phyloP scores from a whole-genome alignment of 2,329 filamentous ascomycete species.

The Rhynchosporium secalis region DNA sequence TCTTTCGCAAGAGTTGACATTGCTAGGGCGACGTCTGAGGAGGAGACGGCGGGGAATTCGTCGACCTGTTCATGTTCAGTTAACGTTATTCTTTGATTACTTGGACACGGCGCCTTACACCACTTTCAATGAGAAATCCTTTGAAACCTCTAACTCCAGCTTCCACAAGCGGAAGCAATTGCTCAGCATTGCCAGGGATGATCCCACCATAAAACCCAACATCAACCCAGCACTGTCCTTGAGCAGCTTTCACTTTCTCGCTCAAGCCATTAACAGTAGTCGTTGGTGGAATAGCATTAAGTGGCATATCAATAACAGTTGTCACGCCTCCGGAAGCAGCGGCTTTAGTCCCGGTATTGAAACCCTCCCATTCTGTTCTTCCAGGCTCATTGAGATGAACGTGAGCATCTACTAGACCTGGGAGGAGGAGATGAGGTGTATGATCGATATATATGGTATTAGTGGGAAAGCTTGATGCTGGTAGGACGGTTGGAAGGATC shows the following conservation, averaged over 20 bases:
- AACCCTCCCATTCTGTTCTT: conserved; percentile 97
- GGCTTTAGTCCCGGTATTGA: conserved; percentile 89
- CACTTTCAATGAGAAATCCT: conserved; percentile 94
- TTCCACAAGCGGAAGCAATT: conserved; percentile 78
- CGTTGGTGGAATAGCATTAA: conserved; percentile 95
- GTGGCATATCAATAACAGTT: conserved; percentile 94
- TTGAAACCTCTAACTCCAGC: conserved; percentile 94
- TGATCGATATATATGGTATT: conserved; percentile 78
- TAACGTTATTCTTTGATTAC: neutral
- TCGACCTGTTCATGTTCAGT: conserved; percentile 64
- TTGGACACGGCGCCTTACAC: conserved; percentile 56
- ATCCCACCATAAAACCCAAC: conserved; percentile 98
- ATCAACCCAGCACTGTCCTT: conserved; percentile 94
- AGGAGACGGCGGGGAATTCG: conserved; percentile 90
- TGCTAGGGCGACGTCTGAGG: conserved; percentile 73
- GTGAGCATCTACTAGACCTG: conserved; percentile 92
- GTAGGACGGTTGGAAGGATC: conserved; percentile 73
- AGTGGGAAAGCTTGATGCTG: conserved; percentile 69
- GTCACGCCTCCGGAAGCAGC: conserved; percentile 96
- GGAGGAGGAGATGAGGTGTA: conserved; percentile 80
- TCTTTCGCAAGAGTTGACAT: conserved; percentile 79
- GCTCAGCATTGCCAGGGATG: conserved; percentile 80
- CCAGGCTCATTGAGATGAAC: conserved; percentile 98
- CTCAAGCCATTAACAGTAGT: conserved; percentile 81
- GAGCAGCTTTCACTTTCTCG: conserved; percentile 81